Conservation (phyloP, 2,329 filamentous ascomycete species). For the Colletotrichum incanum region DNA sequence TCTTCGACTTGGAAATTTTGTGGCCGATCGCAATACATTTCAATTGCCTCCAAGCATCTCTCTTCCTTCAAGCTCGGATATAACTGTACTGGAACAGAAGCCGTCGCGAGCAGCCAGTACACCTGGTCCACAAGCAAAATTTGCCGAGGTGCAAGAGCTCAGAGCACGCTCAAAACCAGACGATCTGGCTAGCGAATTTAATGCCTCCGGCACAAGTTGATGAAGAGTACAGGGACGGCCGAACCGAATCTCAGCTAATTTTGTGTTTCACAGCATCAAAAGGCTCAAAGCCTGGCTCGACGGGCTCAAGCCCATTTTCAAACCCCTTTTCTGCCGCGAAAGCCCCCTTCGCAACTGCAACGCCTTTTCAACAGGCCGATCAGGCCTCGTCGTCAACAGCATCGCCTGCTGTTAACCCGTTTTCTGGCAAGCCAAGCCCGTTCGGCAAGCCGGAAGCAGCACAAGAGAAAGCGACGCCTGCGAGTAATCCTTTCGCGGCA, state of each 20-base stretch:
- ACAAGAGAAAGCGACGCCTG: neutral
- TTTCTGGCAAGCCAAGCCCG: conserved; percentile 25
- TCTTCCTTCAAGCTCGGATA: neutral
- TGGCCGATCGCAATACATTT: neutral
- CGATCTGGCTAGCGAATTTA: neutral
- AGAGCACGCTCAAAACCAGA: neutral
- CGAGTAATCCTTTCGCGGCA: conserved; percentile 29
- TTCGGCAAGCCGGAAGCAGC: conserved; percentile 16
- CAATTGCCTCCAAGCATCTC: neutral
- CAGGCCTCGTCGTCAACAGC: conserved; percentile 10
- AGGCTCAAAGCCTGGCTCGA: conserved; percentile 3
- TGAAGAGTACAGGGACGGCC: neutral
- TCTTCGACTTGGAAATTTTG: neutral
- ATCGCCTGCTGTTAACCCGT: conserved; percentile 27
- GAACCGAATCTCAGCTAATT: conserved; percentile 32
- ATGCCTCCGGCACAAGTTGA: conserved; percentile 1
- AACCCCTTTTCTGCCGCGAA: conserved; percentile 30
- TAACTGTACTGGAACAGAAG: neutral
- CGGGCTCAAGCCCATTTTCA: conserved; percentile 15
- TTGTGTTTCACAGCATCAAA: conserved; percentile 25
- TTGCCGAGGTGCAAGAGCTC: neutral
- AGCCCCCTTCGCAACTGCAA: neutral
- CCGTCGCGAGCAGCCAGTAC: neutral
- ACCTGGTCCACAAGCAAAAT: no score
- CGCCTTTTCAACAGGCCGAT: conserved; percentile 1